A percentile compares a stretch with the other conserved stretches of the same genome.
These are phyloP conservation scores for Rhodofomes roseus DNA, from an alignment of 1,284 basidiomycete species.

Conservation along the genomic window DNA sequence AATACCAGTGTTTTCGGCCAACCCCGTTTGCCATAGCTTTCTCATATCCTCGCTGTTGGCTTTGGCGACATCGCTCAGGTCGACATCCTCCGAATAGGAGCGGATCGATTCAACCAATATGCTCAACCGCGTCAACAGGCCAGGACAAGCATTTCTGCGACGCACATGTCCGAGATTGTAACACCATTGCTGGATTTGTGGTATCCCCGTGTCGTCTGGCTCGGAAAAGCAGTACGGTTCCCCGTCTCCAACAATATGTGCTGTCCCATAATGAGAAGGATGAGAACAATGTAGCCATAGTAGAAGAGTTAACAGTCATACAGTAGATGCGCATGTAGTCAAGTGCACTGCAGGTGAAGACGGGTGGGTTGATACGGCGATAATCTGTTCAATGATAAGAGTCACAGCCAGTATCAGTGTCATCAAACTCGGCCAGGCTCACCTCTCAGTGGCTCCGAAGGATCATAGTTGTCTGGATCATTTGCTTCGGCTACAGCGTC, in stretches of 20 bases:
- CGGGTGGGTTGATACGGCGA: slow-evolving; percentile 47
- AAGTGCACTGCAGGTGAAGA: slow-evolving; percentile 50
- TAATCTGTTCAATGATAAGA: slow-evolving; percentile 37
- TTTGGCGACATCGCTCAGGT: slow-evolving; percentile 37
- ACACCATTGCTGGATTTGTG: slow-evolving; percentile 52
- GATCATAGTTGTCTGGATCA: slow-evolving; percentile 47
- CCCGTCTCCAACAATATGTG: slow-evolving; percentile 54
- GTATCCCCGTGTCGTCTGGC: slow-evolving; percentile 46
- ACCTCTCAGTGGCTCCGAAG: slow-evolving; percentile 40
- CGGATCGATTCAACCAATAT: slow-evolving; percentile 29
- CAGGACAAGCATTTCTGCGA: slow-evolving; percentile 42
- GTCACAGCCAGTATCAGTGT: not conserved
- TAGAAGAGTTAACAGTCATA: too few relatives aligned
- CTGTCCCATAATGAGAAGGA: slow-evolving; percentile 17
- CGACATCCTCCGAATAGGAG: not conserved
- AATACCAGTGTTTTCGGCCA: not conserved
- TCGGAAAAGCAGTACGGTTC: slow-evolving; percentile 49
- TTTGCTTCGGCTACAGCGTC: slow-evolving; percentile 46
- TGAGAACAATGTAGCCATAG: too few relatives aligned
- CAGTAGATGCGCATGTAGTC: slow-evolving; percentile 42
- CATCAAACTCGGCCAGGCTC: slow-evolving; percentile 10
- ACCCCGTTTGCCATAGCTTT: slow-evolving; percentile 43
- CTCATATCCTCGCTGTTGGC: slow-evolving; percentile 42
- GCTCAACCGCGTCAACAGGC: slow-evolving; percentile 39
- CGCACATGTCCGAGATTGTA: slow-evolving; percentile 45